Evolutionary conservation across 495 filamentous ascomycete genomes (phyloP), one percentile per base, ranked within the genome.

Genomic region (Penicillium herquei): DNA sequence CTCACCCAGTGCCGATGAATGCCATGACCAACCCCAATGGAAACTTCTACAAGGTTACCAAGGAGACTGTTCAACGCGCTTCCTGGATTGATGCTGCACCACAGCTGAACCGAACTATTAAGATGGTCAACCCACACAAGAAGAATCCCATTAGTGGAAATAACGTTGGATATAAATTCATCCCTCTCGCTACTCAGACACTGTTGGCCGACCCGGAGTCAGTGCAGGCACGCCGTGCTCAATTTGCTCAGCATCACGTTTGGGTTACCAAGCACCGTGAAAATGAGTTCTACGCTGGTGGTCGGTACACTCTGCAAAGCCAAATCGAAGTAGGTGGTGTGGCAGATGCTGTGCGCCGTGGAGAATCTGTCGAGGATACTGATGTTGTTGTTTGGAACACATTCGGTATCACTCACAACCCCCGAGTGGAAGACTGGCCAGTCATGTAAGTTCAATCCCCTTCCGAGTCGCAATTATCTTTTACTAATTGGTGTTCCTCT

Each of bases 241-340:
- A 95, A 68, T 97, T 94, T 62, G 88, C 89, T 0, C 89, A 93
- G 64, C 88, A 88, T 57, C 87, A 90, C 58, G 77, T 97, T 42
- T 97, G 92, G 77, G 86, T 95, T 3, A 93, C 90, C 0, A 81
- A 83, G 33, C 85, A 96, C 70, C 77, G 72, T 6, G 92, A 96
- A 39, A 83, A 78, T 7, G 93, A 97, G 71, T 74, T 96, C 5
- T 96, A 86, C 63, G 86, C 93, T 0, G 92, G 87, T 16, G 92
- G 92, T 1, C 81, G 84, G 56, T 96, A 93, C 68, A 96, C 93
- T 1, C 89, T 96, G 58, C 92, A 96, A 73, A 89, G 85, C 26
- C 70, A 73, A 51, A 43, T 57, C 13, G 75, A 78, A 43, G 73
- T 86, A 10, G 87, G 84, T 12, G 89, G 88, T 4, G 77, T 81